Percentiles rank a stretch among this genome's conserved stretches.
Conservation (phyloP, 2,329 filamentous ascomycete species). For the Aspergillus fischeri region DNA sequence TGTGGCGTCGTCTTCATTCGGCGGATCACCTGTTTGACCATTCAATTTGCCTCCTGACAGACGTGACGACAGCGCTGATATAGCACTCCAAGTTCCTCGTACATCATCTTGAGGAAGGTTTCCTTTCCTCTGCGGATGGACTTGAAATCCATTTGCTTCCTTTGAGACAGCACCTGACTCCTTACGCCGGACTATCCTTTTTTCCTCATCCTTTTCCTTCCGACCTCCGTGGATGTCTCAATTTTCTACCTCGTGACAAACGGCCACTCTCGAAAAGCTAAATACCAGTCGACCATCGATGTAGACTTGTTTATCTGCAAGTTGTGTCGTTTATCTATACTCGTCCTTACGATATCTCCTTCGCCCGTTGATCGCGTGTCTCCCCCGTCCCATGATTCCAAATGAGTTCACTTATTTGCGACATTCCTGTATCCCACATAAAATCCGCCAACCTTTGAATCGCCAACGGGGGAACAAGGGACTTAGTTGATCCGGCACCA, state of each 20-base stretch:
- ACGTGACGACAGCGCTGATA: not conserved
- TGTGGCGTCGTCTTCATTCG: not conserved
- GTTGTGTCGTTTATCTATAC: slow-evolving; percentile 1
- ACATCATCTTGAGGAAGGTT: not conserved
- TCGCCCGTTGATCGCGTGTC: slow-evolving; percentile 12
- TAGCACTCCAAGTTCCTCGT: not conserved
- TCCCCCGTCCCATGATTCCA: slow-evolving; percentile 11
- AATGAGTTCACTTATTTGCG: slow-evolving; percentile 25
- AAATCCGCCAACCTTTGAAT: slow-evolving; percentile 19
- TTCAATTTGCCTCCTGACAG: not conserved
- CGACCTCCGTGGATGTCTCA: not conserved
- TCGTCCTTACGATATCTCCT: not conserved
- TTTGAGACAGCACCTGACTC: not conserved
- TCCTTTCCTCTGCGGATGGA: not conserved
- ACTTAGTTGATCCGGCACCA: slow-evolving; percentile 36
- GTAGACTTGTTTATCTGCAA: not conserved
- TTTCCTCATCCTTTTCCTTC: not conserved
- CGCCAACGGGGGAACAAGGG: slow-evolving; percentile 12
- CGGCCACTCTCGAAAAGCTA: not conserved
- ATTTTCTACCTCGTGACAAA: not conserved
- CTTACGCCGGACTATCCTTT: not conserved
- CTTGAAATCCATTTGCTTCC: not conserved
- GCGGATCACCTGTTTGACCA: not conserved
- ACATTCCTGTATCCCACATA: slow-evolving; percentile 13
- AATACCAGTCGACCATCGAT: not conserved